Evolutionary conservation across 164 flowering plant genomes (phyloP).

Genomic region (Buxus sempervirens): DNA sequence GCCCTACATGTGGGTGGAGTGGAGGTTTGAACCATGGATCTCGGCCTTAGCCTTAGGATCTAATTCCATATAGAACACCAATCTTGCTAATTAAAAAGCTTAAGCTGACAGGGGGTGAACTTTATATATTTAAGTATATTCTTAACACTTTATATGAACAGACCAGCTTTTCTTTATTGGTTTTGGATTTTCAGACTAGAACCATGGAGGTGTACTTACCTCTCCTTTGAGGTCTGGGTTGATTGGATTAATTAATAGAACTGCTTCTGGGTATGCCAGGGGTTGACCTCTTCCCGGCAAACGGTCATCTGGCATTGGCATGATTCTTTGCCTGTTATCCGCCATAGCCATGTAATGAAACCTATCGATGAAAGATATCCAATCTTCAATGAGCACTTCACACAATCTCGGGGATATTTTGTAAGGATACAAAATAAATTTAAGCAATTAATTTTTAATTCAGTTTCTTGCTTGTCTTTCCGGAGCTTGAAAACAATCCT

Average conservation of each 20-base stretch:
- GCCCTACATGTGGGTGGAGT: too few species aligned
- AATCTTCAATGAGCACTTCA: too few species aligned
- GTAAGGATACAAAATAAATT: too few species aligned
- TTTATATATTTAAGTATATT: too few species aligned
- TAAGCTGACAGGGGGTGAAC: too few species aligned
- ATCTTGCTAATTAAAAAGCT: too few species aligned
- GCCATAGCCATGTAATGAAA: constrained; percentile 62
- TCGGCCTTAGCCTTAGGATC: too few species aligned
- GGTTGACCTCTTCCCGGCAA: constrained; percentile 19
- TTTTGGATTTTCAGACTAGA: neutral
- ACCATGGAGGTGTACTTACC: constrained; percentile 25
- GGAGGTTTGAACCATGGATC: too few species aligned
- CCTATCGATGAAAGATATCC: constrained; percentile 24
- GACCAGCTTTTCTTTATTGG: too few species aligned
- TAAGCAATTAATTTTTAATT: neutral
- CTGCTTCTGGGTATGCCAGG: constrained; percentile 57
- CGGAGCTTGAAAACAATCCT: constrained; percentile 47
- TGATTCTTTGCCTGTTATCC: constrained; percentile 49
- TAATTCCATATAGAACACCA: too few species aligned
- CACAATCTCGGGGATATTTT: too few species aligned
- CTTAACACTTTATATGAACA: too few species aligned
- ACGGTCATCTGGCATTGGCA: constrained; percentile 55
- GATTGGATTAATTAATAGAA: constrained; percentile 37
- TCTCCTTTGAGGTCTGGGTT: constrained; percentile 41
- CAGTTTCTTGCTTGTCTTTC: constrained; percentile 34